Evolutionary conservation across 2,329 filamentous ascomycete species (phyloP).

Genomic region (Ascochyta pisi): DNA sequence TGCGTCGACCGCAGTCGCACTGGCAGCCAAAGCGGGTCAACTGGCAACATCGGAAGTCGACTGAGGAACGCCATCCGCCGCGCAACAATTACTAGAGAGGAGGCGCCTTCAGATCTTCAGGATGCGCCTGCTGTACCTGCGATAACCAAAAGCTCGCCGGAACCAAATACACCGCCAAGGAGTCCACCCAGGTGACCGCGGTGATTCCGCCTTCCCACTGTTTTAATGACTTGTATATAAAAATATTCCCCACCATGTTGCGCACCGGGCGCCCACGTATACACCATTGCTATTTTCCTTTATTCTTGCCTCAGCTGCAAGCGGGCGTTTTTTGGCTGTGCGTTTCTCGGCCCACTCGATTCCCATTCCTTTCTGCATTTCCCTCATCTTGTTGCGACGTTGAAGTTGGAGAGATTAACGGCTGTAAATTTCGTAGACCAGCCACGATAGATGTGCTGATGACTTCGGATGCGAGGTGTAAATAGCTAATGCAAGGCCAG

Average conservation of each 20-base stretch:
- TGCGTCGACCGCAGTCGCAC: slow-evolving; percentile 12
- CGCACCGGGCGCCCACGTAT: slow-evolving; percentile 25
- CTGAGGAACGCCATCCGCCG: slow-evolving; percentile 37
- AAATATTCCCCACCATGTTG: slow-evolving; percentile 26
- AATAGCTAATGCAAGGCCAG: slow-evolving; percentile 18
- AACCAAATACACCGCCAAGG: slow-evolving; percentile 19
- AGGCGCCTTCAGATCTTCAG: slow-evolving; percentile 29
- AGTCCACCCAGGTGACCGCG: slow-evolving; percentile 23
- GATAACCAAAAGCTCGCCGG: slow-evolving; percentile 10
- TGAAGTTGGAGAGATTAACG: neutral
- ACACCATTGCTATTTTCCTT: slow-evolving; percentile 27
- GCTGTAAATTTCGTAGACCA: slow-evolving; percentile 10
- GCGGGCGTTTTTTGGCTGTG: slow-evolving; percentile 12
- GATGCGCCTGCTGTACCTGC: slow-evolving; percentile 27
- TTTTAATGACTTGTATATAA: slow-evolving; percentile 41
- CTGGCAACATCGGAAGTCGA: slow-evolving; percentile 25
- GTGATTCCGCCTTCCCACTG: slow-evolving; percentile 24
- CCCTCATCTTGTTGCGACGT: slow-evolving; percentile 1
- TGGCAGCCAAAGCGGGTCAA: slow-evolving; percentile 16
- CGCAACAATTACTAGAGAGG: slow-evolving; percentile 38
- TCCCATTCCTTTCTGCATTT: slow-evolving; percentile 13
- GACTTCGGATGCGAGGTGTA: slow-evolving; percentile 10
- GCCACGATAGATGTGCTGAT: slow-evolving; percentile 18
- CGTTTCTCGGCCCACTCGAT: slow-evolving; percentile 14
- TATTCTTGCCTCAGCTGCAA: slow-evolving; percentile 11